Evolutionary conservation across 202 grass and related monocot species (phyloP), one percentile per base, ranked within the genome.

Genomic region (Dendrocalamus latiflorus): DNA sequence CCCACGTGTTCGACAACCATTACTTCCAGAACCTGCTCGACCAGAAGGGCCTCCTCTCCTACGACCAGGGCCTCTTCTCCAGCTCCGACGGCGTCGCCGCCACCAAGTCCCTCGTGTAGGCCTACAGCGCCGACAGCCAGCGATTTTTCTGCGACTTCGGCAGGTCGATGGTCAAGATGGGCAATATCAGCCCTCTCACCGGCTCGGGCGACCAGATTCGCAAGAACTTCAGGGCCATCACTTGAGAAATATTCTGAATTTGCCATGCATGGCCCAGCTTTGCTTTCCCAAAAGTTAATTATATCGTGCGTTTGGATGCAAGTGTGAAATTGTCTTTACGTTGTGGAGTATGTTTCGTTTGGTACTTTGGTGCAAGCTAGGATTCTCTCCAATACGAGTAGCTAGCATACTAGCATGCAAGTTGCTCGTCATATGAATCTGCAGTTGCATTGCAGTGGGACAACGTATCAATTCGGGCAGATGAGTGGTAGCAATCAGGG

Each of bases 31-130:
- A 98, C 77, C 83, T 98, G 82, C n/a, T 90, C 8, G 14, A 6
- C 7, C 62, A 89, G n/a, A 89, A 41, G 47, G 96, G 96, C 4
- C 44, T 98, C 12, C 89, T 95, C n/a, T 83, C 91, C 8, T 98
- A 91, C 9, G 96, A 98, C 80, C 93, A 95, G 81, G 89, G 85
- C 30, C 93, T 95, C 73, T 83, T 85, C 76, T 98, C 92, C 54
- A 81, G 87, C 68, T 33, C 81, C 66, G 87, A 90, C 79, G 87
- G 79, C 22, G 83, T 39, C 12, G 65, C 74, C 24, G 17, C 89
- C 16, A 92, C 91, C 20, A 89, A 70, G 88, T 70, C 82, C 13
- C 77, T 90, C 63, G 91, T 98, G 2, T 77, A 84, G 74, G 50
- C 62, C 18, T 98, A 95, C 63, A 79, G 89, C 87, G 41, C 33